Evolutionary conservation across 768 basidiomycete species (phyloP).

Genomic region (Gautieria morchelliformis): DNA sequence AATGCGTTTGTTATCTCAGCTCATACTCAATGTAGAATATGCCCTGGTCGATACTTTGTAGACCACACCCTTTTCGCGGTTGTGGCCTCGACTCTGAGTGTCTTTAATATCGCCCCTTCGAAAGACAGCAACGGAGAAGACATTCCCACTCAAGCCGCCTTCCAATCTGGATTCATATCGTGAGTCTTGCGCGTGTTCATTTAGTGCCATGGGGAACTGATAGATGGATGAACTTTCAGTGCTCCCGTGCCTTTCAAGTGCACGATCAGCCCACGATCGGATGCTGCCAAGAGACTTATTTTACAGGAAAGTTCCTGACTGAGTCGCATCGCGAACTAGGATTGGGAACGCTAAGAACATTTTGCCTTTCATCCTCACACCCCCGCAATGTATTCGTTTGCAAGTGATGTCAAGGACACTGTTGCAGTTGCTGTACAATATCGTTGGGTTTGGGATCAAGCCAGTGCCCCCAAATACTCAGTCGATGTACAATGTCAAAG

Average conservation of each 20-base stretch:
- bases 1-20: neutral
- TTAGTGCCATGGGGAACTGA: neutral
- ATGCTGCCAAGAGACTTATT: neutral
- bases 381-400: no score
- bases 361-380: no score
- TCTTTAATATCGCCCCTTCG: slow-evolving; percentile 4
- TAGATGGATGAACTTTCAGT: neutral
- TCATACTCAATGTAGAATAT: slow-evolving; percentile 2
- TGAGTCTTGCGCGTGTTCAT: neutral
- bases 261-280: neutral
- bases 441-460: no score
- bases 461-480: no score
- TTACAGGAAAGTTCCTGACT: no score
- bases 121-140: slow-evolving; percentile 23
- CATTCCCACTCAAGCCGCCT: neutral
- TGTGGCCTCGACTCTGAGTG: slow-evolving; percentile 9
- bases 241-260: neutral
- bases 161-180: neutral
- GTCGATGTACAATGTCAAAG: no score
- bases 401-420: no score
- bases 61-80: slow-evolving; percentile 1
- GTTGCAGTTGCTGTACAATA: no score
- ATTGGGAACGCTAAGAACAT: no score
- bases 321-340: no score
- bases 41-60: slow-evolving; percentile 12